Base-by-base conservation (phyloP, 306 rosid species). In the Cicer chorassanicum region DNA sequence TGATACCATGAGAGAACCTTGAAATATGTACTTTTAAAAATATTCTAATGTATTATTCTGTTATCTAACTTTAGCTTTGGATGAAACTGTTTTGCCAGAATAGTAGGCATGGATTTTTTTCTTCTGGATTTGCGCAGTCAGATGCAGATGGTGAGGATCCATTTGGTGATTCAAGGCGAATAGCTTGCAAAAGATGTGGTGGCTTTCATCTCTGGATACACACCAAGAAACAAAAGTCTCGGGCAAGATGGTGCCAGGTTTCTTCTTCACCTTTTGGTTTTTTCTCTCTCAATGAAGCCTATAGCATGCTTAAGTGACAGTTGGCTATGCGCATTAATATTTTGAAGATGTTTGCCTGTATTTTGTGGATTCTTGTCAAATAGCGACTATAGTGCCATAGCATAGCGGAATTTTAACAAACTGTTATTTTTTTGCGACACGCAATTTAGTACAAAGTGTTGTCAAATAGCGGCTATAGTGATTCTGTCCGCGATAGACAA, bases 161-260 rank as follows among this genome's bases (percentile, higher is more conserved):
- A 69, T 82, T 84, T 40, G 91, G 89, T 65, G 93, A 95, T 42
- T 88, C 93, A 60, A 92, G 97, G 81, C 84, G 81, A 79, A 90
- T 92, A 72, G 92, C 86, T 36, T 95, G 99, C 90, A 92, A 92
- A 84, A 95, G 83, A 65, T 95, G 99, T 78, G 88, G 88, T 65
- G 76, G 85, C 65, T 89, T 85, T 85, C 99, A 95, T 82, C 55
- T 87, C 9, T 95, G 99, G 99, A 66, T 84, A 74, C 93, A 85
- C 79, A 95, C 98, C 19, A 82, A 78, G 84, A 95, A 92, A 81
- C 82, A 86, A 60, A 95, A 95, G 84, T 80, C 96, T 67, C 93
- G 82, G 72, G 97, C 98, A 62, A 87, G 99, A 88, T 95, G 97
- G 98, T 95, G 99, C 84, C 99, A 95, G 98, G 99, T 94, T 73